Percentiles rank a stretch among this genome's conserved stretches.
Evolutionary conservation across 2,329 filamentous ascomycete species (phyloP).

Genomic region (Cercospora nicotianae): DNA sequence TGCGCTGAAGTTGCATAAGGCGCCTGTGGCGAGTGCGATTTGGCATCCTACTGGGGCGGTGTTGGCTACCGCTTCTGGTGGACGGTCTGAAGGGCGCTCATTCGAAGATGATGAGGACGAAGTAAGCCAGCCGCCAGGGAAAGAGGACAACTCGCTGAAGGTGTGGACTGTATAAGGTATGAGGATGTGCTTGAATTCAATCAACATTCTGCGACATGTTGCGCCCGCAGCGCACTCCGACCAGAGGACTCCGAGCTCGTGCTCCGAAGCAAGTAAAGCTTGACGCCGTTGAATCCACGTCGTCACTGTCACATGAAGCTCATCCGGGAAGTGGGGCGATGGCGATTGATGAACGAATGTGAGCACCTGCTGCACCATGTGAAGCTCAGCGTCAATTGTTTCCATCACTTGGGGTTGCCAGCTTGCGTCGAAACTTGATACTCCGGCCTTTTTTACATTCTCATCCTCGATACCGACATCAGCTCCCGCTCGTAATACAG

Average conservation of each 20-base stretch:
- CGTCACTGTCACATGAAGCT: not conserved
- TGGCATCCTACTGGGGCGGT: constrained; percentile 51
- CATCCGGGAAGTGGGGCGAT: no score
- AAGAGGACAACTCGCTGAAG: not conserved
- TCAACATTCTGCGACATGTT: not conserved
- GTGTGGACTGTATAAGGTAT: constrained; percentile 6
- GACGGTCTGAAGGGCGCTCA: not conserved
- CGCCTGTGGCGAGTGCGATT: constrained; percentile 48
- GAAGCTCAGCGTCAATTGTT: not conserved
- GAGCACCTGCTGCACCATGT: not conserved
- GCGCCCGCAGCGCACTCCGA: not conserved
- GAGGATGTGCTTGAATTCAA: not conserved
- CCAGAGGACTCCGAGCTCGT: not conserved
- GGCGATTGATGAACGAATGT: not conserved
- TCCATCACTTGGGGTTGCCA: not conserved
- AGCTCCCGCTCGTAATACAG: not conserved
- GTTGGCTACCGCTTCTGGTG: constrained; percentile 53
- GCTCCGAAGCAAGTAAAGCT: not conserved
- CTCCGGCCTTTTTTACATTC: not conserved
- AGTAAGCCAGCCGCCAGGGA: not conserved
- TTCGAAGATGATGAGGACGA: not conserved
- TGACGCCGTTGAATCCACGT: not conserved
- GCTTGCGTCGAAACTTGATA: not conserved
- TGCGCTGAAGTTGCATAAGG: constrained; percentile 49
- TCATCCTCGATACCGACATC: not conserved